Evolutionary conservation across 352 stramenopile species (phyloP).

Genomic region (Phytopythium litorale): DNA sequence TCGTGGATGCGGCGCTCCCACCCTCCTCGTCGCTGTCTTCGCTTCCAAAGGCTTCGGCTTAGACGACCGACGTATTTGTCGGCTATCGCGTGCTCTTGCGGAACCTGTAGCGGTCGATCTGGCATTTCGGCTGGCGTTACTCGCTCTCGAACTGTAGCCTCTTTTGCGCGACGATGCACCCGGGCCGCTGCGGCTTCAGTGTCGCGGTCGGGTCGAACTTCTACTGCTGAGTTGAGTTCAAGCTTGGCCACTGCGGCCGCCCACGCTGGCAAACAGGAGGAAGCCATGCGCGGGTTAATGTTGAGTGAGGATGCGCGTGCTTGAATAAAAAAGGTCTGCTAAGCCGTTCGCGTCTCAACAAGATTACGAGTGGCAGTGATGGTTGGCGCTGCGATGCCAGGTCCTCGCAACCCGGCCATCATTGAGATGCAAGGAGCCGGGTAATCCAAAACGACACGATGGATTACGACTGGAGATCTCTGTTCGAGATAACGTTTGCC

Average conservation of each 20-base stretch:
- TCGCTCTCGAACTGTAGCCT: neutral
- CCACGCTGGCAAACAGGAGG: neutral
- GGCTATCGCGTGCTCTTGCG: neutral
- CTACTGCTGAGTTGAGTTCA: neutral
- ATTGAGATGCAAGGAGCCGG: too few relatives aligned
- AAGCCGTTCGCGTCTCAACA: too few relatives aligned
- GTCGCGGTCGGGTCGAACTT: slow-evolving; percentile 13
- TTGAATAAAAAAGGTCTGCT: neutral
- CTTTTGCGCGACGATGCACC: slow-evolving; percentile 15
- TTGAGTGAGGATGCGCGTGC: neutral
- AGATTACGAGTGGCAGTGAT: too few relatives aligned
- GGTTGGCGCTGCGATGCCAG: too few relatives aligned
- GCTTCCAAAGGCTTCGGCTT: neutral
- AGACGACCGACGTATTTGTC: neutral
- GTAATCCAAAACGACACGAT: too few relatives aligned
- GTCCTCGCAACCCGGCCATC: too few relatives aligned
- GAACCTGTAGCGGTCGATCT: neutral
- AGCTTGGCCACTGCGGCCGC: neutral
- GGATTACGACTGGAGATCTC: too few relatives aligned
- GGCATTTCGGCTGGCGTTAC: neutral
- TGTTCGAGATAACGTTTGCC: too few relatives aligned
- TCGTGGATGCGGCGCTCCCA: neutral
- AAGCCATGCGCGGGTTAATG: neutral
- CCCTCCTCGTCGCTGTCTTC: neutral
- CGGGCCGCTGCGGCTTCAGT: slow-evolving; percentile 15